phyloP scores from a whole-genome alignment of 2,329 filamentous ascomycete species.

The Cytospora chrysosperma region DNA sequence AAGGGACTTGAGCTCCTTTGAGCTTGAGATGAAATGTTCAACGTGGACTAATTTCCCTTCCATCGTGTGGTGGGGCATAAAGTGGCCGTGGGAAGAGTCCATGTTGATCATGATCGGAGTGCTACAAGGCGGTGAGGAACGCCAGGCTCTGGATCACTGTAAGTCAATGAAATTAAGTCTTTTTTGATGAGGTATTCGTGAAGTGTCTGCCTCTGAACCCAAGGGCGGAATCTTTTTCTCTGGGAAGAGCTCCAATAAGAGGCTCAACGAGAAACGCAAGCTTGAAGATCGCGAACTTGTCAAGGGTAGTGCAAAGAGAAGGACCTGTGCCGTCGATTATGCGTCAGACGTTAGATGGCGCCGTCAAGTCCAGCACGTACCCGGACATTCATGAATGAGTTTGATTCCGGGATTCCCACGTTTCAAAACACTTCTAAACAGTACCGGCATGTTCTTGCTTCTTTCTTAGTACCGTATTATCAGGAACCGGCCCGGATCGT shows the following conservation, averaged over 20 bases:
- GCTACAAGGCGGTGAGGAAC: neutral
- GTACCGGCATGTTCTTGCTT: neutral
- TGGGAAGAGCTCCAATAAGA: conserved; percentile 3
- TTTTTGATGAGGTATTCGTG: neutral
- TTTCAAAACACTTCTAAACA: neutral
- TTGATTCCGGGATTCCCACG: neutral
- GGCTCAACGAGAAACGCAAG: neutral
- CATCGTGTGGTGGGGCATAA: conserved; percentile 8
- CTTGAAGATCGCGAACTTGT: neutral
- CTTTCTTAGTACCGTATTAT: no score
- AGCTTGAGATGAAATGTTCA: neutral
- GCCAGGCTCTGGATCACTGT: neutral
- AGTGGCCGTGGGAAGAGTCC: neutral
- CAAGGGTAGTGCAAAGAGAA: neutral
- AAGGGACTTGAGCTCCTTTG: conserved; percentile 1
- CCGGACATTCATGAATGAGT: neutral
- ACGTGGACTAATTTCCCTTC: neutral
- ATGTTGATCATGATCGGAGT: neutral
- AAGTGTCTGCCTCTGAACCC: conserved; percentile 3
- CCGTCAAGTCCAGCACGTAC: no score
- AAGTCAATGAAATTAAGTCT: neutral
- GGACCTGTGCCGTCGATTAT: neutral
- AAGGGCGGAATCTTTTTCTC: neutral
- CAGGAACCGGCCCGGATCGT: neutral
- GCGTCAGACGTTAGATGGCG: neutral